Conservation (phyloP, 2,329 filamentous ascomycete genomes). For the Phaeophleospora eucalypticola region DNA sequence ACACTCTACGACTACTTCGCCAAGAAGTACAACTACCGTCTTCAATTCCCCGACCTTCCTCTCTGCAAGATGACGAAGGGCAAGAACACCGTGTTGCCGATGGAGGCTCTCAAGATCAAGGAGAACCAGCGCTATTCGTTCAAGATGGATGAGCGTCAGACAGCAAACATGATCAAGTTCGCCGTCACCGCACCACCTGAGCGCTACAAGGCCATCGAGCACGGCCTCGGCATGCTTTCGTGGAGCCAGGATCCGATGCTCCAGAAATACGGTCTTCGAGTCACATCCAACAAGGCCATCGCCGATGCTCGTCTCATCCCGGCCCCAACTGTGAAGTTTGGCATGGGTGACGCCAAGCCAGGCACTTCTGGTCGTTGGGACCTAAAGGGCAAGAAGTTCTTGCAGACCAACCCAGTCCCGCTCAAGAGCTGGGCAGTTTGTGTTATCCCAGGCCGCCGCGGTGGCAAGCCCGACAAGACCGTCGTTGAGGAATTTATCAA, state of each 20-base stretch:
- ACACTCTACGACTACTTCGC: constrained; percentile 58
- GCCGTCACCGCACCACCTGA: constrained; percentile 72
- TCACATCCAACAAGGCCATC: constrained; percentile 60
- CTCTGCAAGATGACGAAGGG: constrained; percentile 56
- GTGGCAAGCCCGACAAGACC: constrained; percentile 38
- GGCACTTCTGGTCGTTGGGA: constrained; percentile 77
- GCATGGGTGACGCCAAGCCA: constrained; percentile 52
- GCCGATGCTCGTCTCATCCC: constrained; percentile 65
- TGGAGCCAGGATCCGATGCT: constrained; percentile 69
- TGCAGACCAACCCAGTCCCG: constrained; percentile 53
- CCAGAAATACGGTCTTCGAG: constrained; percentile 66
- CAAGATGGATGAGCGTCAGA: constrained; percentile 62
- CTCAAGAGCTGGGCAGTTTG: constrained; percentile 74
- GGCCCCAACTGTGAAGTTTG: constrained; percentile 69
- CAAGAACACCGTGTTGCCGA: constrained; percentile 48
- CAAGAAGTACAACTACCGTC: constrained; percentile 47
- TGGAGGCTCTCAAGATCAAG: constrained; percentile 53
- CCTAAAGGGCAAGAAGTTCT: constrained; percentile 75
- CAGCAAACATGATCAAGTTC: constrained; percentile 84
- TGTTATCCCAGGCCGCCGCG: constrained; percentile 56
- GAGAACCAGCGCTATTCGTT: constrained; percentile 55
- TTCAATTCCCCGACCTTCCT: constrained; percentile 49
- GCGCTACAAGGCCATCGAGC: constrained; percentile 65
- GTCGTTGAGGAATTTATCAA: constrained; percentile 53
- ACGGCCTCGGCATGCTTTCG: constrained; percentile 62